These are phyloP conservation scores for Teunomyces cretensis DNA, from an alignment of 805 yeast species.

Conservation along the genomic window DNA sequence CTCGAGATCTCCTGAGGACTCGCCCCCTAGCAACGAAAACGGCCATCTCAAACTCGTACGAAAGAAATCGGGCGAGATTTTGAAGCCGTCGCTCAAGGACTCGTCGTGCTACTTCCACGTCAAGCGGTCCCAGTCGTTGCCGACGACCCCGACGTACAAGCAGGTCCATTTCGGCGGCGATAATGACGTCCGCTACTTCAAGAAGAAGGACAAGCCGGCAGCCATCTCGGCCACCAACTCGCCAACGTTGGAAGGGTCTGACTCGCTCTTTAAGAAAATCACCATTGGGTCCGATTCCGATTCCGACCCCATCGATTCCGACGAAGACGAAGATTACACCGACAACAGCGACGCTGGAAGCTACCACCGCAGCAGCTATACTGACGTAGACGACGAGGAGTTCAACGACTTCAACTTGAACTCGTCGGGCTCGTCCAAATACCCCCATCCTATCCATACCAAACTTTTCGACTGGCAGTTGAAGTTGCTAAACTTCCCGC, in stretches of 20 bases:
- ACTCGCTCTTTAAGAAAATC: constrained; percentile 4
- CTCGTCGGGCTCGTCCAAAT: constrained; percentile 14
- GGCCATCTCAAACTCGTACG: constrained; percentile 46
- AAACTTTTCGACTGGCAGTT: constrained; percentile 44
- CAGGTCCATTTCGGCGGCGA: constrained; percentile 80
- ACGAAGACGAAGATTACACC: constrained; percentile 20
- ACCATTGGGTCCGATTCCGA: constrained; percentile 18
- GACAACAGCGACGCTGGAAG: constrained; percentile 23
- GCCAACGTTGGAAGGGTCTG: constrained; percentile 37
- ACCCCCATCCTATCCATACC: constrained; percentile 19
- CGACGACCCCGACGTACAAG: constrained; percentile 56
- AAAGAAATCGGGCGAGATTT: constrained; percentile 86
- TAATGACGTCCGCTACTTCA: constrained; percentile 69
- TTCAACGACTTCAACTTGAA: constrained; percentile 12
- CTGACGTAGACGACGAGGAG: constrained; percentile 14
- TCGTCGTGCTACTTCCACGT: constrained; percentile 31
- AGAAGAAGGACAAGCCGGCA: constrained; percentile 70
- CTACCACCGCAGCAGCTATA: constrained; percentile 15
- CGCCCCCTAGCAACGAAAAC: not conserved
- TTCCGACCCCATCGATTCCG: constrained; percentile 14
- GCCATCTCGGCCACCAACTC: constrained; percentile 70
- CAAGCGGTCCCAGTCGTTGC: constrained; percentile 36
- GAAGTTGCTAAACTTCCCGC: constrained; percentile 40
- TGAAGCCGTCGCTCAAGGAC: constrained; percentile 69
- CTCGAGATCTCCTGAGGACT: not conserved